Base-by-base conservation (phyloP, 108 stramenopile genomes). In the Seminavis robusta region DNA sequence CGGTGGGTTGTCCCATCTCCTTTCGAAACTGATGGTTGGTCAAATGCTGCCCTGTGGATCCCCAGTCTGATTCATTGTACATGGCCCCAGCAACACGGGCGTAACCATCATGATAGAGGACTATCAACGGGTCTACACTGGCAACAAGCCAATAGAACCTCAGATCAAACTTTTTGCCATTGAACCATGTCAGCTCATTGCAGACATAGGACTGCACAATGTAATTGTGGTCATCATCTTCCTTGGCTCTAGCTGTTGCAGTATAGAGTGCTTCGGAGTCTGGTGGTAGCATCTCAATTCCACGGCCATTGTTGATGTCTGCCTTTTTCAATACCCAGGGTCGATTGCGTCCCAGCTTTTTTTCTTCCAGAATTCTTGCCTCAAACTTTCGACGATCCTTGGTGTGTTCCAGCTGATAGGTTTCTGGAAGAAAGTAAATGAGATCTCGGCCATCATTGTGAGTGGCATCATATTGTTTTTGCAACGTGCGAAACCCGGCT, bases 21-120 rank as follows among this genome's bases (percentile, higher is more conserved):
- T 27, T 34, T 4, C 8, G 27, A 17, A 8, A 33, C 33, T 10
- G n/a, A 20, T 29, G 33, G 26, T 37, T 56, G 1, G 71, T 72
- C 29, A 72, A 36, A 52, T 72, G 71, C 8, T 31, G 33, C 25
- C 33, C 38, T 29, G 63, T 65, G 30, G 20, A 28, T 13, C 27
- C 29, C 2, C 45, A 72, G 33, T 50, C 33, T 0, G 8, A 23
- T 51, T 65, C 64, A 33, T 44, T 53, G 42, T 72, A 72, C 1
- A 21, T 43, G 0, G 50, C 5, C 11, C 41, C 39, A 16, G 41
- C 37, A 5, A 65, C 47, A 0, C 71, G 71, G 32, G 52, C 58
- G 43, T 65, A 72, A 0, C 71, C 71, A 34, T 72, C 71, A 33
- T 72, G 64, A 30, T 52, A 65, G n/a, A 72, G 33, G 7, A 72